Base-by-base conservation (phyloP, 176 grass and related monocot genomes). In the Aegilops speltoides region DNA sequence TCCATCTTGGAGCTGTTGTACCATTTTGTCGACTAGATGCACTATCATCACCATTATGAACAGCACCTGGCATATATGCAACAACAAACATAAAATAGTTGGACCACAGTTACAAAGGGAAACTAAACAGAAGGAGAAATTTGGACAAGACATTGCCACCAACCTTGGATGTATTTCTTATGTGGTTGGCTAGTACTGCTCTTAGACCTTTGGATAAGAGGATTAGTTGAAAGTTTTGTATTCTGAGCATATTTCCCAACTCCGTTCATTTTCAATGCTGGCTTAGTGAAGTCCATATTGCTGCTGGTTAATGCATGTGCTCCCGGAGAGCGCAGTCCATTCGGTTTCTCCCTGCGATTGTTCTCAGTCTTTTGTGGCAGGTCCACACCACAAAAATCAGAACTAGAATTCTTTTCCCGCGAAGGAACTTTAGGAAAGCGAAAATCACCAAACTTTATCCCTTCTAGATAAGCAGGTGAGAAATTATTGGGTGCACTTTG, bases 401-500 rank as follows among this genome's bases (percentile, higher is more conserved):
- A 83, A 40, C 17, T 85, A 33, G 84, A 64, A 74, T 89, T n/a
- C 36, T 82, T 68, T 70, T 89, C 83, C 64, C 10, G 78, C 17
- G 88, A 83, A 28, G 73, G 69, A 80, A 76, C 85, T 90, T 95
- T 86, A 86, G 86, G 87, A 82, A 90, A 90, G 57, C 57, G 64
- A 66, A 99, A 94, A 88, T 96, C 92, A 36, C 97, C 94, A 89
- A 99, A 99, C 61, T 84, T 88, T 80, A 94, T 94, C 32, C 93
- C 91, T 85, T 91, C 91, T 14, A 96, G 88, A 89, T 74, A 69
- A 82, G 82, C 68, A 77, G 77, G 62, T 1, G 85, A 73, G 19
- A 57, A 72, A 65, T 88, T 71, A 80, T 64, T 88, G 46, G 77
- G 77, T 63, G 81, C 85, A 77, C 17, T 84, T 78, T 71, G 54